phyloP scores from a whole-genome alignment of 2,329 filamentous ascomycete genomes.

The Cadophora luteo-olivacea region DNA sequence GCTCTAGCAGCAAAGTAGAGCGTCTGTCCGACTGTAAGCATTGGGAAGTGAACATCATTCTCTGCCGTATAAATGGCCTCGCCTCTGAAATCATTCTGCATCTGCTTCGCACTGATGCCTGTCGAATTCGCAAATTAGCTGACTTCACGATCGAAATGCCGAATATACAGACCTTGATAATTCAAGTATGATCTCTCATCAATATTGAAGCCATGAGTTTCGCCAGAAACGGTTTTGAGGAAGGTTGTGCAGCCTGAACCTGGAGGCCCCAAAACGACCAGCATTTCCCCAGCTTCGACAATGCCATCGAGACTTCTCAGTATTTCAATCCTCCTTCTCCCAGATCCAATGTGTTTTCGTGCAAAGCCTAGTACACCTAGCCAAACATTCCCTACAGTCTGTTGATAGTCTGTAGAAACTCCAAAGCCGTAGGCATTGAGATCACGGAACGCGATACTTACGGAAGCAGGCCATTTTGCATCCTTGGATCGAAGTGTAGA shows the following conservation, averaged over 20 bases:
- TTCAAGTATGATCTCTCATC: slow-evolving; percentile 59
- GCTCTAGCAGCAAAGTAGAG: slow-evolving; percentile 75
- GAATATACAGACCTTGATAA: slow-evolving; percentile 62
- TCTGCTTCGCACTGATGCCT: slow-evolving; percentile 59
- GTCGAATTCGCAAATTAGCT: too few relatives aligned
- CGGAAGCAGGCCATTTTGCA: too few relatives aligned
- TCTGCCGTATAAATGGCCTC: slow-evolving; percentile 79
- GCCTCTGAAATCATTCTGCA: slow-evolving; percentile 66
- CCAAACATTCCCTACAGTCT: slow-evolving; percentile 67
- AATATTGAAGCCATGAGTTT: slow-evolving; percentile 63
- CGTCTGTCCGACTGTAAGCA: slow-evolving; percentile 78
- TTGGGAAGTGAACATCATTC: slow-evolving; percentile 76
- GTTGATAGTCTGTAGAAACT: slow-evolving; percentile 73
- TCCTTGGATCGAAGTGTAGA: too few relatives aligned
- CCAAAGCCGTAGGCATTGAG: slow-evolving; percentile 74
- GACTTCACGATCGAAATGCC: too few relatives aligned
- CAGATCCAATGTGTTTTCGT: slow-evolving; percentile 58
- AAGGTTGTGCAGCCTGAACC: slow-evolving; percentile 69
- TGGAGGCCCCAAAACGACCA: slow-evolving; percentile 72
- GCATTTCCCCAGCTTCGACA: slow-evolving; percentile 67
- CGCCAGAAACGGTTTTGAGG: slow-evolving; percentile 61
- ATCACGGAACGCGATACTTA: slow-evolving; percentile 65
- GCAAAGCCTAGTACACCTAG: slow-evolving; percentile 53
- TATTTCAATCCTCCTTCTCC: slow-evolving; percentile 59
- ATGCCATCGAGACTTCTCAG: slow-evolving; percentile 70